Evolutionary conservation across 2,329 filamentous ascomycete genomes (phyloP).

Genomic region (Trichoderma pleuroti): DNA sequence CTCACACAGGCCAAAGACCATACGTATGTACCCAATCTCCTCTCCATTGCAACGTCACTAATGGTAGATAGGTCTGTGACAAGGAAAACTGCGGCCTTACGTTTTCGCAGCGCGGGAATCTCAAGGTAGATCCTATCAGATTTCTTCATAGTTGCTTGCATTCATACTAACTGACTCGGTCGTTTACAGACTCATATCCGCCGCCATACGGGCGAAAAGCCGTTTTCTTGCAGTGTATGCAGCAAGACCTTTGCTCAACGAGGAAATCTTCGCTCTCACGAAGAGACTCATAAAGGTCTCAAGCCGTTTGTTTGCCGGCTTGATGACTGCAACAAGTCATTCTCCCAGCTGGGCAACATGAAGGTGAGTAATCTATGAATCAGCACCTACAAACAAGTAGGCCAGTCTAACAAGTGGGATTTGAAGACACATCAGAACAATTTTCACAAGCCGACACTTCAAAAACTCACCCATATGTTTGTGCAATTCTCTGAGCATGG

Average conservation of each 20-base stretch:
- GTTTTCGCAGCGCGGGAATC: slow-evolving; percentile 87
- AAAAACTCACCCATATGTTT: slow-evolving; percentile 67
- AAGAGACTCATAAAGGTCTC: slow-evolving; percentile 70
- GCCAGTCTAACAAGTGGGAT: slow-evolving; percentile 3
- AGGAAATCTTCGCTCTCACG: slow-evolving; percentile 80
- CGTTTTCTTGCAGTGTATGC: slow-evolving; percentile 75
- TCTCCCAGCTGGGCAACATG: slow-evolving; percentile 86
- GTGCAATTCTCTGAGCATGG: slow-evolving; percentile 57
- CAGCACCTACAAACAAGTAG: not conserved
- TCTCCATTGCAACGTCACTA: slow-evolving; percentile 22
- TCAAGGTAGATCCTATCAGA: slow-evolving; percentile 59
- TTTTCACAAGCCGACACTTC: slow-evolving; percentile 76
- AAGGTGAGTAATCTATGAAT: slow-evolving; percentile 64
- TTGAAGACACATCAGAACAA: slow-evolving; percentile 84
- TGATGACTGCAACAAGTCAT: slow-evolving; percentile 80
- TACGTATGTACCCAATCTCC: slow-evolving; percentile 59
- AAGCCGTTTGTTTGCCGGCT: slow-evolving; percentile 81
- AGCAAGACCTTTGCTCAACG: slow-evolving; percentile 80
- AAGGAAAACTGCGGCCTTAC: slow-evolving; percentile 69
- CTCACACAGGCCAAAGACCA: slow-evolving; percentile 86
- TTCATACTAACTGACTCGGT: not conserved
- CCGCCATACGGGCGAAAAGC: slow-evolving; percentile 82
- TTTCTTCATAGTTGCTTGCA: not conserved
- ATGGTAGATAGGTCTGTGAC: slow-evolving; percentile 57
- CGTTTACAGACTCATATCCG: slow-evolving; percentile 70